Percentiles rank a stretch among this genome's conserved stretches.
Conservation (phyloP, 306 rosid genomes). For the Prunus padus region DNA sequence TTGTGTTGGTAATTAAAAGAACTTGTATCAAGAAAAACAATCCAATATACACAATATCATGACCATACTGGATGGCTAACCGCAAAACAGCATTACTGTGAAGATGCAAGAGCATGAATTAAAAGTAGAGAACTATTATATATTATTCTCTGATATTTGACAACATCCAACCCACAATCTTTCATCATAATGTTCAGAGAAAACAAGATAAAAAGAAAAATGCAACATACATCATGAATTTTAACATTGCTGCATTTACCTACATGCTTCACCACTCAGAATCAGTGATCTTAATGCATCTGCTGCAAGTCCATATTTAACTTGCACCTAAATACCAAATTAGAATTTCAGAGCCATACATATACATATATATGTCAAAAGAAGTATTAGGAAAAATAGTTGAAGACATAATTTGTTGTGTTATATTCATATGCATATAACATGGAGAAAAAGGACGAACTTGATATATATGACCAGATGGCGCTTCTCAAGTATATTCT, state of each 20-base stretch:
- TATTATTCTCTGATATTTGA: background rate
- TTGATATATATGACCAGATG: background rate
- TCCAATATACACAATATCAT: background rate
- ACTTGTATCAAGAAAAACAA: background rate
- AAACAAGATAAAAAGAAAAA: background rate
- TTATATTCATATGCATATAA: background rate
- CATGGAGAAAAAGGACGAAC: background rate
- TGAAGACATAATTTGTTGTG: background rate
- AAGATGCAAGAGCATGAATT: background rate
- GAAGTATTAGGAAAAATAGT: constrained; percentile 10
- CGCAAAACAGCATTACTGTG: background rate
- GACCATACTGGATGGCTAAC: background rate
- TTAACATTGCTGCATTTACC: constrained; percentile 47
- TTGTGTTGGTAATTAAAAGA: background rate
- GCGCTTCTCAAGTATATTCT: background rate
- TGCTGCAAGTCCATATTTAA: constrained; percentile 73
- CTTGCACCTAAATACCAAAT: constrained; percentile 55
- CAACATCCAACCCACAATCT: background rate
- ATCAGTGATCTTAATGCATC: constrained; percentile 68
- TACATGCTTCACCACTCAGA: constrained; percentile 70
- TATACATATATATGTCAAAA: constrained; percentile 1
- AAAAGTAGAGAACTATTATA: background rate
- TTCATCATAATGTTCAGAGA: background rate
- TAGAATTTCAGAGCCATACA: constrained; percentile 1
- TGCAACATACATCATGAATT: background rate